Percentiles rank a stretch among this genome's conserved stretches.
Conservation (phyloP, 2,329 filamentous ascomycete genomes). For the Alternaria triticimaculans region DNA sequence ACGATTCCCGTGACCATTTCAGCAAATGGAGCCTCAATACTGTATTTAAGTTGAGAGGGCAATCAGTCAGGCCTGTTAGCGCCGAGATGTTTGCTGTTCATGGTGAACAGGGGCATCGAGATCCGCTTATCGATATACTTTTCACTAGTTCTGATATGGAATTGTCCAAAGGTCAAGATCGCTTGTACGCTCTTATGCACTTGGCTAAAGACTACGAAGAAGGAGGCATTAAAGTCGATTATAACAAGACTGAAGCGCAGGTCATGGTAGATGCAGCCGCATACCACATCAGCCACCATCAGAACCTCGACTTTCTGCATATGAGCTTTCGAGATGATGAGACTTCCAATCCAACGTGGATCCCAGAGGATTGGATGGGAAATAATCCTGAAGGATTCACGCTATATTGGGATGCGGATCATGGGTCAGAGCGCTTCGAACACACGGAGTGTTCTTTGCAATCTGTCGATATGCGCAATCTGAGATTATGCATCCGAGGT, state of each 20-base stretch:
- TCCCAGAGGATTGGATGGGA: background rate
- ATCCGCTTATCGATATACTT: too few relatives aligned
- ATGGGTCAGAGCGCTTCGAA: too few relatives aligned
- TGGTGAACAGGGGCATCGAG: too few relatives aligned
- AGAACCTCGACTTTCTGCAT: fast-evolving
- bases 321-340: background rate
- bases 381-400: too few relatives aligned
- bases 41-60: too few relatives aligned
- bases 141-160: fast-evolving
- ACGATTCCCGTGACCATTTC: too few relatives aligned
- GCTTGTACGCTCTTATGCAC: background rate
- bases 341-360: background rate
- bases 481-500: too few relatives aligned
- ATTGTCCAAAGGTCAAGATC: background rate
- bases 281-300: background rate
- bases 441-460: too few relatives aligned
- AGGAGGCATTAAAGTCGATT: background rate
- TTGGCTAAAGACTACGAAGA: background rate
- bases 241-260: background rate
- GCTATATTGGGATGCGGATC: too few relatives aligned
- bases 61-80: too few relatives aligned
- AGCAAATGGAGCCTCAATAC: too few relatives aligned
- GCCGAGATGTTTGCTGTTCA: background rate
- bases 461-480: too few relatives aligned
- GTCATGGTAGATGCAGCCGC: background rate